Conservation (phyloP, 495 filamentous ascomycete genomes). For the Pseudotulostoma volvatum region DNA sequence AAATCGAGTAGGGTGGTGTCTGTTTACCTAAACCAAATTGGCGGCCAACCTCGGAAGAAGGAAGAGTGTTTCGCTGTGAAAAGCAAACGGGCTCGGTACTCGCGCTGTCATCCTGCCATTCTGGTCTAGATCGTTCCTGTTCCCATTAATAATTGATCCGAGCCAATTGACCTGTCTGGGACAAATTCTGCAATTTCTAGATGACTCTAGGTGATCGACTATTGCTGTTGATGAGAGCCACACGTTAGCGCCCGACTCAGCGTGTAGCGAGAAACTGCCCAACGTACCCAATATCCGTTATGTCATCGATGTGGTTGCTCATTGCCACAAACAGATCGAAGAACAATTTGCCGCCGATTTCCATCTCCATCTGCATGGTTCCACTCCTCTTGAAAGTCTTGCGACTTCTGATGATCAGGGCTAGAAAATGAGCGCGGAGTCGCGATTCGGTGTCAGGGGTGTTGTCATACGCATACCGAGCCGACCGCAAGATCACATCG, state of each 20-base stretch:
- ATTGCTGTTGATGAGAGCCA: conserved; percentile 9
- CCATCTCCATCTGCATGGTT: conserved; percentile 97
- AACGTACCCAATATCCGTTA: conserved; percentile 42
- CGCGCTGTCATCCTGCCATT: conserved; percentile 16
- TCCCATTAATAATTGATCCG: conserved; percentile 17
- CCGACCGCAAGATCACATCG: conserved; percentile 72
- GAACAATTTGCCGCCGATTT: conserved; percentile 77
- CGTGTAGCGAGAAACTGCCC: conserved; percentile 2
- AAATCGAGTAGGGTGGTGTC: conserved; percentile 14
- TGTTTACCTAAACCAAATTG: conserved; percentile 17
- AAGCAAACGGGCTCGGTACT: conserved; percentile 12
- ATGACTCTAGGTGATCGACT: conserved; percentile 27
- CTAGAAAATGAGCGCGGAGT: conserved; percentile 86
- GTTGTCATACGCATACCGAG: conserved; percentile 86
- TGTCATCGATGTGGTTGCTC: conserved; percentile 91
- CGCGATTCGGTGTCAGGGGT: conserved; percentile 78
- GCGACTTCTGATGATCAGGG: conserved; percentile 83
- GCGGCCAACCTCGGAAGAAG: conserved; percentile 33
- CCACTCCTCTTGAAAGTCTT: conserved; percentile 91
- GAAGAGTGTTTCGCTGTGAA: conserved; percentile 17
- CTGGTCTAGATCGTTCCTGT: conserved; percentile 18
- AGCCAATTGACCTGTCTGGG: conserved; percentile 6
- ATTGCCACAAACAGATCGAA: conserved; percentile 95
- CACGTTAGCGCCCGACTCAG: background rate
- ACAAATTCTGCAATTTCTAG: conserved; percentile 14